Evolutionary conservation across 2,329 filamentous ascomycete species (phyloP).

Genomic region (Verticillium longisporum): DNA sequence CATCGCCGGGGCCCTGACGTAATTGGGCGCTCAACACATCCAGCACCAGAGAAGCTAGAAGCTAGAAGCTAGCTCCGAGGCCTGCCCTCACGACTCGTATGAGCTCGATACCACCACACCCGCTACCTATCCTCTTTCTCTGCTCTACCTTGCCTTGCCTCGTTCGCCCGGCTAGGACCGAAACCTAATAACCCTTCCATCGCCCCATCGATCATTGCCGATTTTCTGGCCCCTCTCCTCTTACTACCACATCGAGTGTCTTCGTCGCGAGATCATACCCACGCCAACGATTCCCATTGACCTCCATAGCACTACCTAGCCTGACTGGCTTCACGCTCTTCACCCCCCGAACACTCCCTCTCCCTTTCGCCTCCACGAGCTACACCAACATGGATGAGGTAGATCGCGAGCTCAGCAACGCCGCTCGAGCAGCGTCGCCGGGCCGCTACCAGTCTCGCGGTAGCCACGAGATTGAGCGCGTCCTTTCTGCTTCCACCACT

Average conservation of each 20-base stretch:
- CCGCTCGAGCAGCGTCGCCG: slow-evolving; percentile 48
- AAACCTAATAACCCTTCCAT: background rate
- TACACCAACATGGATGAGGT: slow-evolving; percentile 37
- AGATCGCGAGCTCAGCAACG: slow-evolving; percentile 45
- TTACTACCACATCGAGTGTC: background rate
- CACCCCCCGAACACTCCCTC: background rate
- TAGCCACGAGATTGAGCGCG: slow-evolving; percentile 53
- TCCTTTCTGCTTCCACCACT: slow-evolving; percentile 44
- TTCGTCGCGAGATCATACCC: no score
- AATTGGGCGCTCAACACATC: background rate
- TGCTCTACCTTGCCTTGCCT: background rate
- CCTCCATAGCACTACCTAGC: background rate
- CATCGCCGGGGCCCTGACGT: background rate
- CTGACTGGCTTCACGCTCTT: background rate
- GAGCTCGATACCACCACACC: background rate
- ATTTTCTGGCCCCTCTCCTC: background rate
- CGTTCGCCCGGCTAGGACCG: background rate
- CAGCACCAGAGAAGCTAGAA: background rate
- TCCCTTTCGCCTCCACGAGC: background rate
- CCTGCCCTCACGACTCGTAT: background rate
- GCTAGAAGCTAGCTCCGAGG: background rate
- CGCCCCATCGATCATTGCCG: background rate
- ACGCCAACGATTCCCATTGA: background rate
- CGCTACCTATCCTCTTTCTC: background rate
- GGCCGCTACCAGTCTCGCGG: slow-evolving; percentile 28